A percentile compares a stretch with the other conserved stretches of the same genome.
Evolutionary conservation across 2,329 filamentous ascomycete species (phyloP).

Genomic region (Aspergillus felis): DNA sequence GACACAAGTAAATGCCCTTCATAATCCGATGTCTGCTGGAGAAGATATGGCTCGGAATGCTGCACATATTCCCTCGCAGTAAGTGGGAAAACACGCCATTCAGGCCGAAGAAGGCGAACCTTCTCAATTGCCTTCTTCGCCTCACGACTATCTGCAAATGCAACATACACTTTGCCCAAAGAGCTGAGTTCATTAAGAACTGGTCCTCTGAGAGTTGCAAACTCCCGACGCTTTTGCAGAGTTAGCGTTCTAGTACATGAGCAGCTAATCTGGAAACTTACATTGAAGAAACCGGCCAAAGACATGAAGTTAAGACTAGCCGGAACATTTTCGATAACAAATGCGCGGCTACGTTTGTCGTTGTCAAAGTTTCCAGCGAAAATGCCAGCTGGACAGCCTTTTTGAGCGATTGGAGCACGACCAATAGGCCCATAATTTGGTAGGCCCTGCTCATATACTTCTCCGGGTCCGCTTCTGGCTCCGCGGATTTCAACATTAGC

Average conservation of each 20-base stretch:
- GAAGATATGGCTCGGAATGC: constrained; percentile 26
- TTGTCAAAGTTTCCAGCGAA: constrained; percentile 18
- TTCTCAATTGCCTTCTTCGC: constrained; percentile 50
- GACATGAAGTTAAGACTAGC: constrained; percentile 28
- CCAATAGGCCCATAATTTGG: constrained; percentile 23
- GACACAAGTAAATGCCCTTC: constrained; percentile 56
- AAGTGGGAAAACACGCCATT: constrained; percentile 49
- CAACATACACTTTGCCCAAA: constrained; percentile 48
- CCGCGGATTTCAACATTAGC: constrained; percentile 17
- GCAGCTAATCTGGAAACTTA: constrained; percentile 20
- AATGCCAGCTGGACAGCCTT: constrained; percentile 7
- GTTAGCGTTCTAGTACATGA: not conserved
- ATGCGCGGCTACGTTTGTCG: constrained; percentile 27
- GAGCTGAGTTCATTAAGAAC: constrained; percentile 33
- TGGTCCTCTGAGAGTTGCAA: constrained; percentile 36
- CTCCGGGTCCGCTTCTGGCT: constrained; percentile 3
- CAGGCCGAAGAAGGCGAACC: constrained; percentile 40
- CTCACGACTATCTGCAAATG: constrained; percentile 60
- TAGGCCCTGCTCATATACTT: constrained; percentile 10
- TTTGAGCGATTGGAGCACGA: constrained; percentile 11
- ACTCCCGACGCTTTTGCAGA: constrained; percentile 28
- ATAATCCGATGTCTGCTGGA: constrained; percentile 39
- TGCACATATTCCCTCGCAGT: constrained; percentile 45
- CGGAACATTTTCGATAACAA: constrained; percentile 32
- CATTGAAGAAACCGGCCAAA: constrained; percentile 38